These are phyloP conservation scores for Eustoma russellianum DNA, from an alignment of 257 asterid species.

Conservation along the genomic window DNA sequence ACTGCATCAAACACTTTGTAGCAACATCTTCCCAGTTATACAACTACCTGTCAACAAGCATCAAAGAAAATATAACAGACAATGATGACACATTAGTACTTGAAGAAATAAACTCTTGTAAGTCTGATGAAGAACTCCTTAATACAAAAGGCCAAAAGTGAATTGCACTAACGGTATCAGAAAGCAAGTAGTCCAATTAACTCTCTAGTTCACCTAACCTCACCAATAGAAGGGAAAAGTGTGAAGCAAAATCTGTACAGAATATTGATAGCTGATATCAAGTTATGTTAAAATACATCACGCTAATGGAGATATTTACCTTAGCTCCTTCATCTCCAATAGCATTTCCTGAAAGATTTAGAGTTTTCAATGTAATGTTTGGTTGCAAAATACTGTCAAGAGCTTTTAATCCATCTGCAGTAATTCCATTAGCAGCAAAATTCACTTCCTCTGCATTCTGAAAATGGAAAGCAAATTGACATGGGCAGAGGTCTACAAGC, in stretches of 20 bases:
- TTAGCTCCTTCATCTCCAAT: slow-evolving; percentile 97
- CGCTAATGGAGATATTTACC: slow-evolving; percentile 25
- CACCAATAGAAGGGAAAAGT: neutral
- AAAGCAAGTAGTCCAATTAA: neutral
- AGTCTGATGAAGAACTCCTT: too few species aligned
- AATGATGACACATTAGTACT: too few species aligned
- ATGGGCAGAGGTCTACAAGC: slow-evolving; percentile 10
- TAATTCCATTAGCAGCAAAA: slow-evolving; percentile 86
- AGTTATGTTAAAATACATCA: neutral
- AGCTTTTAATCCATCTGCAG: slow-evolving; percentile 89
- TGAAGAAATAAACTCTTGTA: too few species aligned
- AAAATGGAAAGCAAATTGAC: slow-evolving; percentile 10
- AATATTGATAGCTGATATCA: neutral
- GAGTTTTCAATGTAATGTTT: slow-evolving; percentile 64
- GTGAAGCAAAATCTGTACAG: neutral
- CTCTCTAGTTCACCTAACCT: neutral
- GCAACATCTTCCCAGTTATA: too few species aligned
- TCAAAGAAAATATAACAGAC: too few species aligned
- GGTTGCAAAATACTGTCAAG: slow-evolving; percentile 92
- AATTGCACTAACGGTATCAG: too few species aligned
- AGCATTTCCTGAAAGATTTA: slow-evolving; percentile 86
- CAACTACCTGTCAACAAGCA: too few species aligned
- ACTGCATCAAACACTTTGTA: too few species aligned
- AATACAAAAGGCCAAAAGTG: too few species aligned
- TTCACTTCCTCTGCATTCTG: slow-evolving; percentile 95